Base-by-base conservation (phyloP, 176 grass and related monocot species). In the Neostapfia colusana region DNA sequence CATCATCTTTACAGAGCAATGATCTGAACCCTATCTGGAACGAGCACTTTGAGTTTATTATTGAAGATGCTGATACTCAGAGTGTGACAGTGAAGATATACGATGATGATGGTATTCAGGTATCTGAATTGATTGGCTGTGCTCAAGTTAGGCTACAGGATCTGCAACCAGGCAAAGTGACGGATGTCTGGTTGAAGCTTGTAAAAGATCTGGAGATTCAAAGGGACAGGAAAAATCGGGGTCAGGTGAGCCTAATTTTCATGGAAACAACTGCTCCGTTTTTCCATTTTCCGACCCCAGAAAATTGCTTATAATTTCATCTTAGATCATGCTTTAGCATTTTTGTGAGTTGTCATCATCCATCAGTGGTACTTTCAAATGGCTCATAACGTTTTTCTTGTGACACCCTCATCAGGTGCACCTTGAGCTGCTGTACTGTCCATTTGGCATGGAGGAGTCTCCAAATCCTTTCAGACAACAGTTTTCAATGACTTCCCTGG, bases 1-100 rank as follows among this genome's bases (percentile, higher is more conserved):
- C 23, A 45, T 46, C 20, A 75, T 64, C 44, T 75, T 68, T 70
- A 45, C 85, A 98, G 95, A 88, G 72, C 85, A 95, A 99, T 35
- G 89, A 99, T 90, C 69, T 99, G 50, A 94, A 88, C 78, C 95
- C 95, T 54, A 92, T 99, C 63, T 95, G 95, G 95, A 99, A 99
- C 36, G 91, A 99, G 68, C 95, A 99, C 79, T 99, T 92, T 0
- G 95, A 95, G 81, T 99, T 95, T 73, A 77, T 82, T 85, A 78
- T 95, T 85, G 91, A 99, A 79, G 91, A 99, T 77, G 65, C 78
- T 5, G 79, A 84, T 71, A 99, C 89, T 51, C 95, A 99, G 82
- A 70, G 70, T 74, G 68, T 99, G 74, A 92, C 87, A 5, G 89
- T 99, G 42, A 99, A 99, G 79, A 86, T 95, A 61, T 95, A 86